These are phyloP conservation scores for Radiomyces spectabilis DNA, from an alignment of 192 early-diverging fungal species.

Conservation along the genomic window DNA sequence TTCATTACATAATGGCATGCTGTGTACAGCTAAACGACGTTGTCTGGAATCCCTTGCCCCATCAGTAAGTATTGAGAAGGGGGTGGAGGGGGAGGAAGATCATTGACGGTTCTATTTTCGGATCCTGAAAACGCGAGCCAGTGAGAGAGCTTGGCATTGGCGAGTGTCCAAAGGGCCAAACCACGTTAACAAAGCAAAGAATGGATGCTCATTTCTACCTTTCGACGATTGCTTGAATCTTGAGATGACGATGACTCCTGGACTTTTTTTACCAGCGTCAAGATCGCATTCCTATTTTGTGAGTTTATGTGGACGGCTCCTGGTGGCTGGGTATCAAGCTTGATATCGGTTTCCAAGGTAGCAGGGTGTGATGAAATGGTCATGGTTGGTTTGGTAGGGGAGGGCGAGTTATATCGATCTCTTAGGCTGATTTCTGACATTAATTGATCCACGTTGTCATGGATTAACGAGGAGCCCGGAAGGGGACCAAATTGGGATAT, in stretches of 20 bases:
- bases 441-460: too few species aligned
- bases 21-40: too few species aligned
- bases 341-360: not conserved
- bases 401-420: not conserved
- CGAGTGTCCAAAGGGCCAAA: too few species aligned
- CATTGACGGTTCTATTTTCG: too few species aligned
- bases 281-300: too few species aligned
- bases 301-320: too few species aligned
- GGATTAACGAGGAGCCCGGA: not conserved
- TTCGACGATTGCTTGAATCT: not conserved
- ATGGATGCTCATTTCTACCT: constrained; percentile 16
- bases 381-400: not conserved
- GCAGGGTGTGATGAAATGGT: not conserved
- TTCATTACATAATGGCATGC: too few species aligned
- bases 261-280: not conserved
- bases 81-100: constrained; percentile 25
- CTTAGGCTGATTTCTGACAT: too few species aligned
- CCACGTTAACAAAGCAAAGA: constrained; percentile 17
- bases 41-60: too few species aligned
- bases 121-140: too few species aligned
- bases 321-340: constrained; percentile 1
- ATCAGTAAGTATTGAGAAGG: not conserved
- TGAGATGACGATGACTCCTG: not conserved
- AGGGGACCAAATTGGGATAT: not conserved
- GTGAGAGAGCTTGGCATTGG: too few species aligned